Evolutionary conservation across 139 green algal genomes (phyloP), one percentile per base, ranked within the genome.

Genomic region (Pleodorina starrii): DNA sequence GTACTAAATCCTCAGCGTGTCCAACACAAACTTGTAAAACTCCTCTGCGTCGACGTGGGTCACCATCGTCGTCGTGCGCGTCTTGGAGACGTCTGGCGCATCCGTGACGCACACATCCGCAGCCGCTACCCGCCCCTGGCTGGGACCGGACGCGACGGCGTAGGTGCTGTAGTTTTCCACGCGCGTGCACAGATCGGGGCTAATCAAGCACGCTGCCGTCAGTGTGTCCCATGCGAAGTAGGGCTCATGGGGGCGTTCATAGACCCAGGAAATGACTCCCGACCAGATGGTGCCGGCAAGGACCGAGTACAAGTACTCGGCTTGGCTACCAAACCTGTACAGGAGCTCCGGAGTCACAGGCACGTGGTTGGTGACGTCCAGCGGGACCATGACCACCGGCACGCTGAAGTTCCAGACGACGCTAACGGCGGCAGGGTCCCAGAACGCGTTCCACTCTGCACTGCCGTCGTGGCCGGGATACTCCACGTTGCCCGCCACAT

Each of bases 381-480:
- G 51, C 4, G 87, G 87, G 50, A 91, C 87, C 79, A 91, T 51
- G 32, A 85, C 44, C 1, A 91, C 50, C 17, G 78, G 78, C 16
- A 91, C 87, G 16, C 40, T 44, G 66, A 43, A 69, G 29, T 46
- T 54, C 79, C 78, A 91, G 38, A 91, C 79, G 27, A 75, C 79
- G 11, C 79, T 68, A n/a, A 88, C 6, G 0, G 87, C 79, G 23
- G 50, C 27, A 5, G 87, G 87, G 79, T 91, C 87, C 87, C 87
- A 91, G 79, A 59, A 91, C 2, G 79, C 79, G 32, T 91, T 91
- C 87, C 87, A 91, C 36, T 91, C 87, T 1, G 87, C 87, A 75
- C 79, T 91, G 68, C 87, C 87, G 43, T 91, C 87, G 75, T 69
- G 85, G 11, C 54, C 57, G 0, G 68, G 51, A 0, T 54, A 14